These are phyloP conservation scores for Candida methanosorbosa DNA, from an alignment of 805 yeast species.

Conservation along the genomic window DNA sequence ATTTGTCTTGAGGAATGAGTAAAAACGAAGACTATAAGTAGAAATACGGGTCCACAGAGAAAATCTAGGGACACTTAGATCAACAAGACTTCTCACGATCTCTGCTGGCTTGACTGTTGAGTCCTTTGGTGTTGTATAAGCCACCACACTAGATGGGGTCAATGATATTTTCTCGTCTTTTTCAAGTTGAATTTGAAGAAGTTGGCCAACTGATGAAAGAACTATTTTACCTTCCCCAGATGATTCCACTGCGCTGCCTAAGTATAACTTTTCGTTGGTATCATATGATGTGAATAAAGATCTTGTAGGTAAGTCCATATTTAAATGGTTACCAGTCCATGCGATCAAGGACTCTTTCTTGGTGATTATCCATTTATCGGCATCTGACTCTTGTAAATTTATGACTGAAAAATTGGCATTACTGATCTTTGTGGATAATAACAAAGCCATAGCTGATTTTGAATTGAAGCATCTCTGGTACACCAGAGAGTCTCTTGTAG, in stretches of 20 bases:
- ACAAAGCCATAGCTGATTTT: conserved; percentile 21
- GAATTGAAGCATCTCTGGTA: conserved; percentile 27
- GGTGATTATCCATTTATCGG: conserved; percentile 27
- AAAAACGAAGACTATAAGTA: neutral
- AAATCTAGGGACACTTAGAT: conserved; percentile 17
- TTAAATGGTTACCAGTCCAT: conserved; percentile 36
- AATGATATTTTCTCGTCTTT: conserved; percentile 30
- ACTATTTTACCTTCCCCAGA: conserved; percentile 33
- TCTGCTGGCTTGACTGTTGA: neutral
- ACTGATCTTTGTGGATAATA: conserved; percentile 27
- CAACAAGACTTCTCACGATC: conserved; percentile 11
- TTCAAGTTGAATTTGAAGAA: conserved; percentile 26
- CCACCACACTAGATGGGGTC: conserved; percentile 32
- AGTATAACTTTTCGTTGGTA: conserved; percentile 8
- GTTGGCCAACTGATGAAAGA: conserved; percentile 29
- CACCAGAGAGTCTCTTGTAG: conserved; percentile 9
- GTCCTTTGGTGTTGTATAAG: conserved; percentile 15
- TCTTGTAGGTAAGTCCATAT: conserved; percentile 8
- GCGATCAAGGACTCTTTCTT: conserved; percentile 31
- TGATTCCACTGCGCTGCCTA: conserved; percentile 15
- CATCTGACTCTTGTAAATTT: conserved; percentile 13
- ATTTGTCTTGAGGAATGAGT: neutral
- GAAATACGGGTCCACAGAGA: conserved; percentile 3
- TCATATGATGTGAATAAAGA: neutral
- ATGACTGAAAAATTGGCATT: conserved; percentile 26